Base-by-base conservation (phyloP, 2,329 filamentous ascomycete species). In the Chrysoporthe austroafricana region DNA sequence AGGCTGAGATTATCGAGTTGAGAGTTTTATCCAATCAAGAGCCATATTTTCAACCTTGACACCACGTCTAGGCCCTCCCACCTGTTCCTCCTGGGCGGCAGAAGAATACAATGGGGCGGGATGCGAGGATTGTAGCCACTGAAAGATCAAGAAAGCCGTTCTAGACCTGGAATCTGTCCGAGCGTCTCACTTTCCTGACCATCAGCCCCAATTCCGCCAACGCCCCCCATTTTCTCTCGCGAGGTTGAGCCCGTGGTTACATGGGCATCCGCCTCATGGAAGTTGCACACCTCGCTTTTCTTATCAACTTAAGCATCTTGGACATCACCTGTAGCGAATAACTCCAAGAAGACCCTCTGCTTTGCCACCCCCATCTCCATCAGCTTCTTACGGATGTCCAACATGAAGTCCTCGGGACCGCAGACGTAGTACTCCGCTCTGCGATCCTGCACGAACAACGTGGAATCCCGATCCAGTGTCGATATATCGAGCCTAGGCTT, bases 371-470 rank as follows among this genome's bases (percentile, higher is more conserved):
- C 90, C 66, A 81, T 77, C 2, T 73, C 79, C 72, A 83, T 78
- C 66, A 94, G 79, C 71, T 80, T 83, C 8, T 78, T 77, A 71
- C 86, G 80, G 32, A 86, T 79, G 48, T 87, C 85, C 11, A 83
- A 73, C 92, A 94, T 94, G 81, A 93, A 94, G 8, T 76, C 75
- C 69, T 84, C 82, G 0, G 91, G 91, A 0, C 91, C 92, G 74
- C 92, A 94, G 64, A 92, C 79, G 72, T 86, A 94, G 76, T 93
- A 94, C 73, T 88, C 81, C 0, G 91, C 83, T 56, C 78, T 78
- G 0, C 77, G 62, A 72, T 90, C 80, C 26, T 81, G 79, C 1
- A 89, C 74, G 71, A 84, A 86, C n/a, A 94, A 78, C 58, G 86
- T 80, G 0, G 78, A 74, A 9, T 85, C 79, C 34, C 78, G 75